These are phyloP conservation scores for Debaryomyces hansenii DNA, from an alignment of 805 yeast genomes.

Conservation along the genomic window DNA sequence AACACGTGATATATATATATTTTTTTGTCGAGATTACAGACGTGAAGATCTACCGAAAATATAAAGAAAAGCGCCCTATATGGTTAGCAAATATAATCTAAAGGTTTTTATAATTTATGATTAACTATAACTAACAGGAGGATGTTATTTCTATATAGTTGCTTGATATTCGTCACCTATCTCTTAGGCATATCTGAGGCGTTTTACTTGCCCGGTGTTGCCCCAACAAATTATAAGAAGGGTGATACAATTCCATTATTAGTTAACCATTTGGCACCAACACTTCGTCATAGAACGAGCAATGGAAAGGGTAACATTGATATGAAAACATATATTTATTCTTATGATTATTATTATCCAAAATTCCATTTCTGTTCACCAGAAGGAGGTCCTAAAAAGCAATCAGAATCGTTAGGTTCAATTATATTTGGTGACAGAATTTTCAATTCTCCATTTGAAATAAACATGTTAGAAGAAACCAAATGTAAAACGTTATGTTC, in stretches of 20 bases:
- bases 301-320: conserved; percentile 27
- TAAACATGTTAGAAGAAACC: conserved; percentile 73
- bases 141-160: conserved; percentile 10
- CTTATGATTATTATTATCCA: conserved; percentile 81
- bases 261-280: conserved; percentile 90
- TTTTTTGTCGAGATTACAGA: too few relatives aligned
- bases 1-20: too few relatives aligned
- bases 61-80: too few relatives aligned
- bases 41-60: too few relatives aligned
- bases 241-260: conserved; percentile 74
- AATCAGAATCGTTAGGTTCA: conserved; percentile 88
- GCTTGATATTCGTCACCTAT: conserved; percentile 16
- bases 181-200: conserved; percentile 37
- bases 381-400: conserved; percentile 60
- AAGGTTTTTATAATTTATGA: not conserved
- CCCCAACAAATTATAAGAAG: conserved; percentile 82
- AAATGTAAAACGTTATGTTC: conserved; percentile 70
- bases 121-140: not conserved
- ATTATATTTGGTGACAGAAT: conserved; percentile 95
- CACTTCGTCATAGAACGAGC: conserved; percentile 41
- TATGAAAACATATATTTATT: conserved; percentile 59
- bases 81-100: too few relatives aligned
- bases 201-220: conserved; percentile 93
- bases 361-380: conserved; percentile 86
- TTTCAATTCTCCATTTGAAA: conserved; percentile 84